Percentiles rank a stretch among this genome's conserved stretches.
Conservation (phyloP, 306 rosid species). For the Pterocarpus santalinus region DNA sequence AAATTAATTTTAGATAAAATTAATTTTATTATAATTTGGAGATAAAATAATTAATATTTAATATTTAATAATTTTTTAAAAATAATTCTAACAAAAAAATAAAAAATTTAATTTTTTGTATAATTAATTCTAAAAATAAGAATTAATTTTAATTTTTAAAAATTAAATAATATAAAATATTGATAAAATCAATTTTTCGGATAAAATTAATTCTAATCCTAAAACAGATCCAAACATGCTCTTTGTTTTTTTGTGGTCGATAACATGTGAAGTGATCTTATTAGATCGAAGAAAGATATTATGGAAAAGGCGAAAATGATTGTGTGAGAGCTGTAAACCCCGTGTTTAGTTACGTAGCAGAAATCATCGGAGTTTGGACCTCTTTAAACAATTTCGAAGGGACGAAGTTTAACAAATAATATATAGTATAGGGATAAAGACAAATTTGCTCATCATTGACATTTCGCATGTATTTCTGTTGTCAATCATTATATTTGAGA, state of each 20-base stretch:
- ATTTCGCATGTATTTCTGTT: not conserved
- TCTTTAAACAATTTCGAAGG: constrained; percentile 14
- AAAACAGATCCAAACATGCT: no score
- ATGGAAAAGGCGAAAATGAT: not conserved
- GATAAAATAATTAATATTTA: no score
- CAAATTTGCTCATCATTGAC: not conserved
- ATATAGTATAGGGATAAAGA: not conserved
- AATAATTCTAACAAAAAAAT: no score
- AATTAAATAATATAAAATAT: no score
- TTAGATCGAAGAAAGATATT: not conserved
- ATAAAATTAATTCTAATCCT: no score
- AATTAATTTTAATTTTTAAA: no score
- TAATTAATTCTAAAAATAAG: no score
- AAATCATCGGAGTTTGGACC: constrained; percentile 29
- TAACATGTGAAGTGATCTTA: not conserved
- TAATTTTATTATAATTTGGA: no score
- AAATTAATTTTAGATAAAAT: no score
- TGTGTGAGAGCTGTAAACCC: not conserved
- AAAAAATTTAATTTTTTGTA: no score
- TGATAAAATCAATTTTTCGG: no score
- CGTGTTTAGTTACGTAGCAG: not conserved
- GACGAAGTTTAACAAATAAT: not conserved
- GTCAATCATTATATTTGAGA: not conserved
- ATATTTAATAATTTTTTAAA: no score
- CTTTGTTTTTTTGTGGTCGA: not conserved